phyloP scores from a whole-genome alignment of 129 eudicot genomes.

The Artemisia tridentata region DNA sequence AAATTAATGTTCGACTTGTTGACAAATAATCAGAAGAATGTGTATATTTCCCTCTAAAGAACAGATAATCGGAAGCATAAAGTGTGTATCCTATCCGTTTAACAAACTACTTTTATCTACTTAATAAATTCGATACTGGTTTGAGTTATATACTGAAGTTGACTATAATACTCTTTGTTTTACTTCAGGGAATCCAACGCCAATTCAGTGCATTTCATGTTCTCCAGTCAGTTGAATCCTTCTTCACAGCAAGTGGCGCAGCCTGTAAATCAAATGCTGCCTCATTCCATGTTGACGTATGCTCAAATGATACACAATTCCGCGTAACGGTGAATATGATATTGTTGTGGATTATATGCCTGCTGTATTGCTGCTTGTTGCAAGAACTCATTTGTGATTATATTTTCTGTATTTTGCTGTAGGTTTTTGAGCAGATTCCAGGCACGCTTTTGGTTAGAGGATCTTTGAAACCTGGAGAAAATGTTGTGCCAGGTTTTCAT shows the following conservation, averaged over 20 bases:
- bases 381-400: constrained; percentile 17
- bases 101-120: background rate
- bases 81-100: background rate
- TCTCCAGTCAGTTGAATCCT: constrained; percentile 70
- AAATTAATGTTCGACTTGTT: too few species aligned
- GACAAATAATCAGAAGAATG: too few species aligned
- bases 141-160: constrained; percentile 4
- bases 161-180: background rate
- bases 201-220: constrained; percentile 70
- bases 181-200: constrained; percentile 80
- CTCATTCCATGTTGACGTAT: constrained; percentile 64
- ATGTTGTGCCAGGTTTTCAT: constrained; percentile 54
- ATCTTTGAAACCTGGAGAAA: constrained; percentile 57
- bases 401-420: constrained; percentile 12
- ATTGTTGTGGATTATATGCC: background rate
- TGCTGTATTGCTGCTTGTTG: background rate
- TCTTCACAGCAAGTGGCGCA: constrained; percentile 53
- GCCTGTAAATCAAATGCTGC: constrained; percentile 63
- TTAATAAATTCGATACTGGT: constrained; percentile 5
- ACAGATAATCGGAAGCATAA: too few species aligned
- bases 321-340: constrained; percentile 54
- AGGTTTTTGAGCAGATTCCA: constrained; percentile 96
- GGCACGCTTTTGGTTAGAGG: constrained; percentile 92
- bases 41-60: too few species aligned
- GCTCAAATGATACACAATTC: constrained; percentile 41